phyloP scores from a whole-genome alignment of 108 stramenopile genomes.

The Fistulifera pelliculosa region DNA sequence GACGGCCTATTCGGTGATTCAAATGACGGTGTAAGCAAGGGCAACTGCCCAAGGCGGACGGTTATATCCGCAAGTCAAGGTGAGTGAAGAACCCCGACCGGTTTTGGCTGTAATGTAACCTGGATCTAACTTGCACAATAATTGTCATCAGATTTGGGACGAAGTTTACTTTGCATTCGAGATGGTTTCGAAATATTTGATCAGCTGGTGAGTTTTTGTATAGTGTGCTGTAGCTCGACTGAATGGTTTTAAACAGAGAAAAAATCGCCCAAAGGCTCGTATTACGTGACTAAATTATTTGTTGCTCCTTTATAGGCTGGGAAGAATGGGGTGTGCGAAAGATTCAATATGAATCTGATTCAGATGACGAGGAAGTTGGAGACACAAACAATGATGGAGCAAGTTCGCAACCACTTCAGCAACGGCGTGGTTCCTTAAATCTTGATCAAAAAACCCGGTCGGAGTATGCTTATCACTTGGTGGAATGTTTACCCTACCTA shows the following conservation, averaged over 20 bases:
- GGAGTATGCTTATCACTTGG: conserved; percentile 4
- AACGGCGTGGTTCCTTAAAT: not conserved
- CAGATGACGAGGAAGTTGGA: not conserved
- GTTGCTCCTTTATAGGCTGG: not conserved
- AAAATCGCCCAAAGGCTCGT: too few species aligned
- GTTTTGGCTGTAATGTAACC: too few species aligned
- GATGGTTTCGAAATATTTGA: conserved; percentile 18
- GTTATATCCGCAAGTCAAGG: too few species aligned
- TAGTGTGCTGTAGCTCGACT: too few species aligned
- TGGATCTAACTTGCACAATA: too few species aligned
- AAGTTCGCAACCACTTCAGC: conserved; percentile 1
- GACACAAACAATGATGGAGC: conserved; percentile 1
- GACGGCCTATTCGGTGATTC: too few species aligned
- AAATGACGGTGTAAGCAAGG: too few species aligned
- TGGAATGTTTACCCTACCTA: conserved; percentile 8
- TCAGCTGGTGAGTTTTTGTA: not conserved
- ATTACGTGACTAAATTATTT: too few species aligned
- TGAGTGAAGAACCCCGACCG: too few species aligned
- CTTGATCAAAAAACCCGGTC: conserved; percentile 4
- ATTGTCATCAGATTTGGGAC: conserved; percentile 2
- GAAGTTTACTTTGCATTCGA: conserved; percentile 21
- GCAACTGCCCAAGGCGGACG: too few species aligned
- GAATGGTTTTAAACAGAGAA: too few species aligned
- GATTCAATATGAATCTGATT: not conserved
- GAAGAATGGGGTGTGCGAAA: not conserved